Evolutionary conservation across 1,139 yeast species (phyloP).

Genomic region (Saccharomyces hybrid): DNA sequence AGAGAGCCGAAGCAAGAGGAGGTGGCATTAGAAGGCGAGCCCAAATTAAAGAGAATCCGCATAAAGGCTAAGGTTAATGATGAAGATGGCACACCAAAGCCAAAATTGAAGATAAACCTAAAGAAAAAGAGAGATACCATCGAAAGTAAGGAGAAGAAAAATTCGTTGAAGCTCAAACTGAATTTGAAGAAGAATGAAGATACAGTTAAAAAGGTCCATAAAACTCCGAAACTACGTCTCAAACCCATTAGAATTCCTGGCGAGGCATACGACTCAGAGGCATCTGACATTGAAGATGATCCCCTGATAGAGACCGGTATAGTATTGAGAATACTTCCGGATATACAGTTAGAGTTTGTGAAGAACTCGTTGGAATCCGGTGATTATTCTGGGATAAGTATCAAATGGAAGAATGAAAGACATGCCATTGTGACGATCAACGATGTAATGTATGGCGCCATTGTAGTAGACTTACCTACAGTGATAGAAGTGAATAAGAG

Average conservation of each 20-base stretch:
- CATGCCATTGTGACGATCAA: slow-evolving; percentile 59
- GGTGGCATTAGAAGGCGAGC: slow-evolving; percentile 7
- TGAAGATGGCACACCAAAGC: slow-evolving; percentile 5
- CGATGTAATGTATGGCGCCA: slow-evolving; percentile 63
- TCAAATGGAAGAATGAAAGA: slow-evolving; percentile 70
- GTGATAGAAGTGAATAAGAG: slow-evolving; percentile 82
- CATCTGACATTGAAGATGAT: slow-evolving; percentile 92
- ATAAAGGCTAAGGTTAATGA: slow-evolving; percentile 16
- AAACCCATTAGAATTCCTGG: slow-evolving; percentile 85
- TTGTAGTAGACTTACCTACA: slow-evolving; percentile 84
- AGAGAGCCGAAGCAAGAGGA: slow-evolving; percentile 13
- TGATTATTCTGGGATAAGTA: slow-evolving; percentile 61
- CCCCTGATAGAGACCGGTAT: slow-evolving; percentile 87
- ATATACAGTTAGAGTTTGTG: slow-evolving; percentile 54
- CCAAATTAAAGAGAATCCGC: slow-evolving; percentile 23
- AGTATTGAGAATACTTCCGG: slow-evolving; percentile 69
- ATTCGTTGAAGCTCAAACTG: slow-evolving; percentile 24
- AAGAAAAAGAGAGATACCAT: slow-evolving; percentile 18
- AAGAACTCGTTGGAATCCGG: slow-evolving; percentile 74
- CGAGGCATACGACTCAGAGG: slow-evolving; percentile 95
- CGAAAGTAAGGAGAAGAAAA: slow-evolving; percentile 4
- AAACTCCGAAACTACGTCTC: slow-evolving; percentile 60
- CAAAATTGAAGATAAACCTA: slow-evolving; percentile 29
- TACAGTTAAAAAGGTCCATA: slow-evolving; percentile 22
- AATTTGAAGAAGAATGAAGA: slow-evolving; percentile 24